Conservation (phyloP, 2,329 filamentous ascomycete genomes). For the Basipetospora sp. region DNA sequence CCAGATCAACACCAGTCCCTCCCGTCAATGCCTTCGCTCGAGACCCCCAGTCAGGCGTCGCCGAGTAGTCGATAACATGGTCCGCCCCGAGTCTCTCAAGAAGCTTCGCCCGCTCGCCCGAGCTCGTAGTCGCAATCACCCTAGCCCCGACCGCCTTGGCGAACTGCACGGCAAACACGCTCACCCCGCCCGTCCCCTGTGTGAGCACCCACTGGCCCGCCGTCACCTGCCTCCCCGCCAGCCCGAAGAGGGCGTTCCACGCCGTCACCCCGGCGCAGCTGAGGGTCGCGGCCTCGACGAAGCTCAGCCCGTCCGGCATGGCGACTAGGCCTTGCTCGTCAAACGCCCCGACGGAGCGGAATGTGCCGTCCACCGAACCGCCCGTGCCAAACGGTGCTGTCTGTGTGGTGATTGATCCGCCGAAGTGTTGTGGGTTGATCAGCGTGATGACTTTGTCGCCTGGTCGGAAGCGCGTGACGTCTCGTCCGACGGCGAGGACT, state of each 20-base stretch:
- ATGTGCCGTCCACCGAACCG: background rate
- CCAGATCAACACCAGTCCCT: too few species aligned
- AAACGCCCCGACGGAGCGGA: background rate
- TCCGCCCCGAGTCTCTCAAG: constrained; percentile 42
- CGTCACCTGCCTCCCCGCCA: constrained; percentile 25
- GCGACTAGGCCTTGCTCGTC: background rate
- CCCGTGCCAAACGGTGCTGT: background rate
- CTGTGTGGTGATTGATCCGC: background rate
- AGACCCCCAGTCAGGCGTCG: constrained; percentile 45
- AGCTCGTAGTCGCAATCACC: constrained; percentile 46
- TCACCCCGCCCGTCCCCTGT: constrained; percentile 27
- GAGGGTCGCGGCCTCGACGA: constrained; percentile 24
- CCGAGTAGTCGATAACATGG: constrained; percentile 47
- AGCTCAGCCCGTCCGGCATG: background rate
- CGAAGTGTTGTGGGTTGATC: constrained; percentile 15
- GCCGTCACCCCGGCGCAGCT: constrained; percentile 36
- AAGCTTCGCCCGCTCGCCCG: constrained; percentile 35
- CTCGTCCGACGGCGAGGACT: constrained; percentile 34
- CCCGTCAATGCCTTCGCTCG: too few species aligned
- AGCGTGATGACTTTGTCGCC: constrained; percentile 44
- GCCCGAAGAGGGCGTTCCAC: constrained; percentile 36
- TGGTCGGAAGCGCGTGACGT: constrained; percentile 28
- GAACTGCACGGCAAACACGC: constrained; percentile 22
- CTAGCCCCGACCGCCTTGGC: constrained; percentile 34
- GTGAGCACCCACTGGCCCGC: constrained; percentile 20